Base-by-base conservation (phyloP, 2,329 filamentous ascomycete genomes). In the Fusarium mangiferae region DNA sequence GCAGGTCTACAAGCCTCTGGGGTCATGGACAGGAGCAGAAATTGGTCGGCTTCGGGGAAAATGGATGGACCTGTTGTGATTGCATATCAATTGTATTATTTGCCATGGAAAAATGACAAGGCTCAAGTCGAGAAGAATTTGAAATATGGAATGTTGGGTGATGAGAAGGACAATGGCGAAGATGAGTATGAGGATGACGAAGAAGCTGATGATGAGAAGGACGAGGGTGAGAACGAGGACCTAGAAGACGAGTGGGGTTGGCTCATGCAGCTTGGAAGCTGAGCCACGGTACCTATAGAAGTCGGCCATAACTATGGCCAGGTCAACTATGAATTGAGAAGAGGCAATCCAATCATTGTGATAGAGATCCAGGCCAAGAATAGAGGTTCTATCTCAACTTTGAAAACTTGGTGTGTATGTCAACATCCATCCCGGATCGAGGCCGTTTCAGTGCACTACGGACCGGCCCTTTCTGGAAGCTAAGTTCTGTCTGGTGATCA, bases 271-370 rank as follows among this genome's bases (percentile, higher is more conserved):
- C 20, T 39, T 39, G 38, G 38, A 39, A 42, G 22, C 14, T 42
- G 0, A 42, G 13, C 3, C 11, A 39, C 0, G 3, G 38, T 22
- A 39, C 0, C 20, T 8, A 39, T 39, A 39, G 0, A 39, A 1
- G 20, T 8, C 7, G 12, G 20, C 38, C 0, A 39, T 22, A 39
- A 6, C 20, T 2, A 39, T 39, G 11, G 11, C 38, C 1, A n/a
- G 22, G 14, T 44, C 7, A 24, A 24, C n/a, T 18, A 6, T 1
- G 2, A 11, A 0, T 44, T 12, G 6, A 42, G 20, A 3, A 8
- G 26, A n/a, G n/a, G n/a, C n/a, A n/a, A n/a, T n/a, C n/a, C n/a
- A n/a, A n/a, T n/a, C n/a, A n/a, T n/a, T n/a, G n/a, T n/a, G n/a
- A n/a, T n/a, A n/a, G n/a, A n/a, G n/a, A n/a, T n/a, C n/a, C n/a